phyloP scores from a whole-genome alignment of 306 rosid genomes.

The Fragaria nilgerrensis region DNA sequence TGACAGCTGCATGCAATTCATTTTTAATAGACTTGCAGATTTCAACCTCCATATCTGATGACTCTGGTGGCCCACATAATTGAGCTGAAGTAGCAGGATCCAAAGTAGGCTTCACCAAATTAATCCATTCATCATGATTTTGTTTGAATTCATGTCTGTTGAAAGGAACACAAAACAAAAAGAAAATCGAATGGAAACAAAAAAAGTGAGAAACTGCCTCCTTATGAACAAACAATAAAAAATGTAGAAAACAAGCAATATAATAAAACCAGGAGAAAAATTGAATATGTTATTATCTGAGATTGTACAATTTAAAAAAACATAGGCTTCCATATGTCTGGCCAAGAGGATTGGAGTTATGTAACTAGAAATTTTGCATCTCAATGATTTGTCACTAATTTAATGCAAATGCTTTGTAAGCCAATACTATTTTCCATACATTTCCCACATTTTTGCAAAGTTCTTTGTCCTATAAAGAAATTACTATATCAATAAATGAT shows the following conservation, averaged over 20 bases:
- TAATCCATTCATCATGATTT: constrained; percentile 67
- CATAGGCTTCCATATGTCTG: not conserved
- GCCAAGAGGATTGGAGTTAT: not conserved
- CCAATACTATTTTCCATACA: not conserved
- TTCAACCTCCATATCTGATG: constrained; percentile 52
- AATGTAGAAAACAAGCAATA: not conserved
- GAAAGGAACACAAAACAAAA: constrained; percentile 7
- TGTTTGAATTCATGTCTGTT: constrained; percentile 74
- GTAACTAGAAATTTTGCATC: not conserved
- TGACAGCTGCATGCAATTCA: constrained; percentile 67
- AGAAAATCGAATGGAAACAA: not conserved
- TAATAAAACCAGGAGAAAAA: not conserved
- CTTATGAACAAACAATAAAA: not conserved
- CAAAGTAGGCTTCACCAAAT: constrained; percentile 61
- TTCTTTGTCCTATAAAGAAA: not conserved
- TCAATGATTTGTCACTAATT: not conserved
- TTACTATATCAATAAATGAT: not conserved
- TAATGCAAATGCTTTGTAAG: not conserved
- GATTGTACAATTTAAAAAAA: not conserved
- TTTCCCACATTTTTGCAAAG: not conserved
- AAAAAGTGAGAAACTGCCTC: not conserved
- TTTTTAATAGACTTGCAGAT: constrained; percentile 58
- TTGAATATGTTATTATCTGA: not conserved
- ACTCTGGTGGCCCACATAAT: constrained; percentile 48
- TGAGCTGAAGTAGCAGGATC: constrained; percentile 56